Evolutionary conservation across 768 basidiomycete species (phyloP).

Genomic region (Mycena sanguinolenta): DNA sequence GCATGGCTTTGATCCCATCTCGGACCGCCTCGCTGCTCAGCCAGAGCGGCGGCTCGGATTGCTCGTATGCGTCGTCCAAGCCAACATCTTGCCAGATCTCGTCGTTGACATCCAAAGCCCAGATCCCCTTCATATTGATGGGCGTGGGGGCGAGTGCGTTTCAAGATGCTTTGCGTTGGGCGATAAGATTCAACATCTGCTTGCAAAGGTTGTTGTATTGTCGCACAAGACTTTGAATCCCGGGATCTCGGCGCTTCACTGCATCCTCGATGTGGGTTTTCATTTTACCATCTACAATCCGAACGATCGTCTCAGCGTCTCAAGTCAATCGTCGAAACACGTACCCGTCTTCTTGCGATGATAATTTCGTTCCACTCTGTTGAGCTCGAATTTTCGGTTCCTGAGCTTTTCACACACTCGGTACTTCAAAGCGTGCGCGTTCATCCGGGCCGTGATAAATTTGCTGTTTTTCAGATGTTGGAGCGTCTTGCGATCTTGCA

Average conservation of each 20-base stretch:
- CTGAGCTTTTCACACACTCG: not conserved
- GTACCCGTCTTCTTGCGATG: not conserved
- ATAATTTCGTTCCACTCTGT: not conserved
- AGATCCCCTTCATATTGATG: not conserved
- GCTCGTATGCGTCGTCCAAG: conserved; percentile 42
- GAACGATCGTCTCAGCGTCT: too few relatives aligned
- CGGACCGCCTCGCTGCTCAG: conserved; percentile 43
- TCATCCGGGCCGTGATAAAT: not conserved
- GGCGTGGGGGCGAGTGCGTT: not conserved
- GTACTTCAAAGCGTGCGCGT: not conserved
- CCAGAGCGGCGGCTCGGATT: conserved; percentile 41
- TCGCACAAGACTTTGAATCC: not conserved
- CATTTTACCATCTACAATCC: not conserved
- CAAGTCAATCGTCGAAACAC: not conserved
- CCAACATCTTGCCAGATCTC: conserved; percentile 43
- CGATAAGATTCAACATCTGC: not conserved
- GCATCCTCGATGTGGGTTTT: not conserved
- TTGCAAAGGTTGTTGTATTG: not conserved
- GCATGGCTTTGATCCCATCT: conserved; percentile 42
- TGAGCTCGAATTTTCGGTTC: not conserved
- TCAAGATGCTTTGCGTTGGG: not conserved
- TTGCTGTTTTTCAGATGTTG: not conserved
- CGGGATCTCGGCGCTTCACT: not conserved
- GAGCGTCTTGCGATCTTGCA: not conserved
- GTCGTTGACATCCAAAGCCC: conserved; percentile 7